A percentile compares a stretch with the other conserved stretches of the same genome.
These are phyloP conservation scores for Penicillium sp. DNA, from an alignment of 2,329 filamentous ascomycete species.

Conservation along the genomic window DNA sequence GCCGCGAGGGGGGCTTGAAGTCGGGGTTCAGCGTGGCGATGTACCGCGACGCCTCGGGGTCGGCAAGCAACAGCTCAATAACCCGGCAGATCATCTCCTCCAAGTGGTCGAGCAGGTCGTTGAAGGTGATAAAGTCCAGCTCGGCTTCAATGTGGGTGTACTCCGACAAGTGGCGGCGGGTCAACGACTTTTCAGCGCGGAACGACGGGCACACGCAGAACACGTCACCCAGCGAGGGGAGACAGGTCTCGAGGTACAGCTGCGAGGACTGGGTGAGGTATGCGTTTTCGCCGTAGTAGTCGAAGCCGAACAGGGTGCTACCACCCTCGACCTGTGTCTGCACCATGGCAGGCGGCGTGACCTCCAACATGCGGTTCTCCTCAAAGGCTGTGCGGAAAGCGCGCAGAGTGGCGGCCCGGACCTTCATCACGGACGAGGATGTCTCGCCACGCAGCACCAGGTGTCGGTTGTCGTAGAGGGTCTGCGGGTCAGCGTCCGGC, in stretches of 20 bases:
- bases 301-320: conserved; percentile 83
- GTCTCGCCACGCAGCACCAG: conserved; percentile 82
- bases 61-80: conserved; percentile 72
- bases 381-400: conserved; percentile 80
- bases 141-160: conserved; percentile 98
- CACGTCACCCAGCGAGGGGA: conserved; percentile 88
- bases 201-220: conserved; percentile 99
- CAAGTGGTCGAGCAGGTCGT: conserved; percentile 82
- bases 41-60: conserved; percentile 70
- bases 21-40: conserved; percentile 88
- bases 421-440: conserved; percentile 81
- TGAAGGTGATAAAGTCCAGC: conserved; percentile 92
- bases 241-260: conserved; percentile 92
- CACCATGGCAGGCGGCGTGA: conserved; percentile 85
- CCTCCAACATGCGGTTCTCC: conserved; percentile 76
- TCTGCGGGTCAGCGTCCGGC: conserved; percentile 68
- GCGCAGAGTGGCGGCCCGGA: conserved; percentile 76
- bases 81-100: conserved; percentile 87
- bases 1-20: conserved; percentile 77
- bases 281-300: conserved; percentile 86
- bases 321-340: conserved; percentile 96
- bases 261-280: conserved; percentile 97
- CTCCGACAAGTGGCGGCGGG: conserved; percentile 89
- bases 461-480: conserved; percentile 79
- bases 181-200: conserved; percentile 94